Percentiles rank a stretch among this genome's conserved stretches.
Conservation (phyloP, 2,329 filamentous ascomycete genomes). For the Diaporthe australafricana region DNA sequence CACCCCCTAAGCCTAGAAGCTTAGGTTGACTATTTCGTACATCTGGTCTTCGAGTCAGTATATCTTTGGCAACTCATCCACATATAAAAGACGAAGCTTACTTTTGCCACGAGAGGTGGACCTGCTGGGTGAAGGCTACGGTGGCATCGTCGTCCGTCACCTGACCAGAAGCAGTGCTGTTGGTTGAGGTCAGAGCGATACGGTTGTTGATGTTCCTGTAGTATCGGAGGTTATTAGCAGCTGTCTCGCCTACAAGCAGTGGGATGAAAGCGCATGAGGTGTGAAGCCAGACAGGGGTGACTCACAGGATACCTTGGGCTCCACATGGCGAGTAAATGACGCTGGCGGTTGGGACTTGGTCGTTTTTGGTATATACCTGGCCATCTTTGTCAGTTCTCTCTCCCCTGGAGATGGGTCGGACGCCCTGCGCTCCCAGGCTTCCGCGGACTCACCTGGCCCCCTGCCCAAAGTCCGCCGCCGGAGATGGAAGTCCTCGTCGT, state of each 20-base stretch:
- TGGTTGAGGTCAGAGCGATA: slow-evolving; percentile 49
- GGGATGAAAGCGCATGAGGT: no score
- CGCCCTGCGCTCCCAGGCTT: background rate
- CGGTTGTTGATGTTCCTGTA: slow-evolving; percentile 52
- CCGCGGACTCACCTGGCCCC: slow-evolving; percentile 50
- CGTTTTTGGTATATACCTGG: slow-evolving; percentile 53
- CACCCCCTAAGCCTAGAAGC: slow-evolving; percentile 4
- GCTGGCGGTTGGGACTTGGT: slow-evolving; percentile 56
- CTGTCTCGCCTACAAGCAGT: background rate
- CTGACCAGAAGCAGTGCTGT: slow-evolving; percentile 47
- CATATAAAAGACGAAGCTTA: no score
- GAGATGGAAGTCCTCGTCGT: slow-evolving; percentile 56
- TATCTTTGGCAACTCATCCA: no score
- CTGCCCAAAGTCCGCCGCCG: slow-evolving; percentile 55
- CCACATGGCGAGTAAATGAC: slow-evolving; percentile 60
- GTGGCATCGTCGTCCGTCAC: slow-evolving; percentile 54
- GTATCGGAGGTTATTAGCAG: background rate
- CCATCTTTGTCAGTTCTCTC: background rate
- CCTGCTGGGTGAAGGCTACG: slow-evolving; percentile 53
- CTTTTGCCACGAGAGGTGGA: slow-evolving; percentile 49
- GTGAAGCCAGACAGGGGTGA: background rate
- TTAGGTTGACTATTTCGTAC: slow-evolving; percentile 30
- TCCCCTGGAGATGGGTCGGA: background rate
- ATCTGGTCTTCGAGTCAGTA: no score
- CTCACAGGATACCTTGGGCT: slow-evolving; percentile 54